A percentile compares a stretch with the other conserved stretches of the same genome.
Evolutionary conservation across 202 grass and related monocot genomes (phyloP).

Genomic region (Saccharum hybrid): DNA sequence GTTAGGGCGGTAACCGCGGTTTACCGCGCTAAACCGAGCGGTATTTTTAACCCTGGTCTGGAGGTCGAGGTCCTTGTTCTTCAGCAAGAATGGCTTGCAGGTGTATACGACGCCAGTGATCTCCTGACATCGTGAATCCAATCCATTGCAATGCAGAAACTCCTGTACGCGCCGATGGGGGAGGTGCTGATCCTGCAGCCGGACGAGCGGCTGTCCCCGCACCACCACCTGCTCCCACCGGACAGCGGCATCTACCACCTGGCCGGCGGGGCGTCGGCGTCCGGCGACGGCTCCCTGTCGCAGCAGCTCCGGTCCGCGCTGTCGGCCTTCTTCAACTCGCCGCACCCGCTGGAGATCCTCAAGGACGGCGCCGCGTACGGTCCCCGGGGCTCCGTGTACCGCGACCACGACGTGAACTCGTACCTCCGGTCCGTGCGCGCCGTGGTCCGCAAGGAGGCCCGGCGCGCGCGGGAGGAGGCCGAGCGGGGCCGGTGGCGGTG

Average conservation of each 20-base stretch:
- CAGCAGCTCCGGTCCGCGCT: slow-evolving; percentile 58
- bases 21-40: too few relatives aligned
- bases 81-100: not conserved
- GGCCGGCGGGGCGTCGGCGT: not conserved
- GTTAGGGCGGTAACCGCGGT: too few relatives aligned
- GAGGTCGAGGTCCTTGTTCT: too few relatives aligned
- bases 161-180: slow-evolving; percentile 92
- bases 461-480: slow-evolving; percentile 49
- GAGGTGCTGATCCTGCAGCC: slow-evolving; percentile 87
- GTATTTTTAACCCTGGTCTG: too few relatives aligned
- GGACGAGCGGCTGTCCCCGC: slow-evolving; percentile 73
- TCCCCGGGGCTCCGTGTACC: slow-evolving; percentile 64
- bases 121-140: not conserved
- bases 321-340: slow-evolving; percentile 84
- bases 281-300: slow-evolving; percentile 32
- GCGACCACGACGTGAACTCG: slow-evolving; percentile 85
- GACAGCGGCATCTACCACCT: slow-evolving; percentile 76
- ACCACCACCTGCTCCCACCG: slow-evolving; percentile 84
- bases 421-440: slow-evolving; percentile 70
- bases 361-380: slow-evolving; percentile 76
- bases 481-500: slow-evolving; percentile 41
- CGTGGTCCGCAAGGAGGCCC: slow-evolving; percentile 70
- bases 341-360: slow-evolving; percentile 89
- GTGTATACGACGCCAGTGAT: too few relatives aligned
- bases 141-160: slow-evolving; percentile 57